Evolutionary conservation across 2,329 filamentous ascomycete genomes (phyloP).

Genomic region (Fusarium sp.): DNA sequence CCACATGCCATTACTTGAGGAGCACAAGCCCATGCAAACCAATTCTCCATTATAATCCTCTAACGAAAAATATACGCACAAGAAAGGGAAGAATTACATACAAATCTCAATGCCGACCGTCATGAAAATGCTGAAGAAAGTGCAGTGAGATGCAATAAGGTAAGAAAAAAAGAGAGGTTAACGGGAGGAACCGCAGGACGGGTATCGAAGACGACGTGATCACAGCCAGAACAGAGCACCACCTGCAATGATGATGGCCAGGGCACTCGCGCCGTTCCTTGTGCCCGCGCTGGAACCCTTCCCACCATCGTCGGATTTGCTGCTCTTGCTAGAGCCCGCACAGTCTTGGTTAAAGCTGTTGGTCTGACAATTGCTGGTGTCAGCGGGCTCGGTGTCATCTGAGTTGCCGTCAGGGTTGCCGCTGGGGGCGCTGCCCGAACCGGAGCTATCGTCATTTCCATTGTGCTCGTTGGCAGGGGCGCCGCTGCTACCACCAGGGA

Average conservation of each 20-base stretch:
- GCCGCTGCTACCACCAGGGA: conserved; percentile 42
- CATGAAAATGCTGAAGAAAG: conserved; percentile 38
- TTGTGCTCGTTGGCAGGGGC: conserved; percentile 42
- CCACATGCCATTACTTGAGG: conserved; percentile 1
- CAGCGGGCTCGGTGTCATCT: conserved; percentile 35
- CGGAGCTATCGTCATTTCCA: conserved; percentile 26
- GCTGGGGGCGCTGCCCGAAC: conserved; percentile 27
- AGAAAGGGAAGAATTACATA: conserved; percentile 43
- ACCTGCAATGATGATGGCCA: conserved; percentile 56
- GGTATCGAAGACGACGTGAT: conserved; percentile 12
- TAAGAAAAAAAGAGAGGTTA: conserved; percentile 17
- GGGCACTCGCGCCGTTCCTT: conserved; percentile 53
- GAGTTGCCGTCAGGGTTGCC: conserved; percentile 35
- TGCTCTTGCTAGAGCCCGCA: conserved; percentile 37
- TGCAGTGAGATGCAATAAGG: conserved; percentile 35
- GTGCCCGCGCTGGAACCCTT: conserved; percentile 52
- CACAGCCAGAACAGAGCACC: conserved; percentile 55
- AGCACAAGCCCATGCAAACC: conserved; percentile 18
- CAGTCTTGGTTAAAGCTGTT: conserved; percentile 60
- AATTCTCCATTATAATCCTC: conserved; percentile 32
- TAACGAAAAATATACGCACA: conserved; percentile 41
- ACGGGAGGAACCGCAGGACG: conserved; percentile 13
- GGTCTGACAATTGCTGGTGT: conserved; percentile 53
- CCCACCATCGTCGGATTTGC: conserved; percentile 51
- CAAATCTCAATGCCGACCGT: conserved; percentile 32